Conservation (phyloP, 306 rosid genomes). For the Myrica gale region DNA sequence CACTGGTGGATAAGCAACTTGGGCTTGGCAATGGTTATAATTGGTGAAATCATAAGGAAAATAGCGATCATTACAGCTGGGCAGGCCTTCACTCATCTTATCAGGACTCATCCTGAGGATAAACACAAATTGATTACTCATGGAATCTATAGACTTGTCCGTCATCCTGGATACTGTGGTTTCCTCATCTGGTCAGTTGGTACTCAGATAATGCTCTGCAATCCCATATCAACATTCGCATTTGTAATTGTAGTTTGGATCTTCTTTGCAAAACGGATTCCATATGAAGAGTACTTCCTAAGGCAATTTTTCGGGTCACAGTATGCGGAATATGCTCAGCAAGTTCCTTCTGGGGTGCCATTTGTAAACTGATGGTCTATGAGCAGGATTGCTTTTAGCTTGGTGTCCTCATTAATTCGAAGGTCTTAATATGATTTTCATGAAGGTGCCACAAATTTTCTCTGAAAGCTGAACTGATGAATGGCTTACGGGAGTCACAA, state of each 20-base stretch:
- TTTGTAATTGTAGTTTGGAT: conserved; percentile 74
- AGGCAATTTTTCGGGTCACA: conserved; percentile 66
- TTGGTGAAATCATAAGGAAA: conserved; percentile 75
- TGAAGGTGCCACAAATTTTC: neutral
- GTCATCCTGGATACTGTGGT: conserved; percentile 88
- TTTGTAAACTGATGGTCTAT: conserved; percentile 45
- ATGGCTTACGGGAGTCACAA: neutral
- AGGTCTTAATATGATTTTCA: neutral
- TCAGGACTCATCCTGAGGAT: conserved; percentile 50
- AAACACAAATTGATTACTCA: conserved; percentile 61
- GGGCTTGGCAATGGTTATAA: conserved; percentile 61
- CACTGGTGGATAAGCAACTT: conserved; percentile 58
- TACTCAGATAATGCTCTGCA: conserved; percentile 92
- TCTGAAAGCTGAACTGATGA: neutral
- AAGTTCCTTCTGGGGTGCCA: conserved; percentile 79
- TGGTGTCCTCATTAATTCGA: neutral
- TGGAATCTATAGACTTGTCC: conserved; percentile 64
- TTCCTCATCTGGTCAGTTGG: conserved; percentile 86
- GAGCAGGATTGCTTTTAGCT: neutral
- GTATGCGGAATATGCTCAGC: conserved; percentile 57
- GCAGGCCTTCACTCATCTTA: conserved; percentile 73
- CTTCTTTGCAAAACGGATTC: conserved; percentile 50
- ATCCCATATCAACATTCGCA: conserved; percentile 67
- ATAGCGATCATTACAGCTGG: conserved; percentile 75
- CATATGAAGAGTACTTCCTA: conserved; percentile 78